phyloP scores from a whole-genome alignment of 139 green algal species.

The Micromonas pusilla region DNA sequence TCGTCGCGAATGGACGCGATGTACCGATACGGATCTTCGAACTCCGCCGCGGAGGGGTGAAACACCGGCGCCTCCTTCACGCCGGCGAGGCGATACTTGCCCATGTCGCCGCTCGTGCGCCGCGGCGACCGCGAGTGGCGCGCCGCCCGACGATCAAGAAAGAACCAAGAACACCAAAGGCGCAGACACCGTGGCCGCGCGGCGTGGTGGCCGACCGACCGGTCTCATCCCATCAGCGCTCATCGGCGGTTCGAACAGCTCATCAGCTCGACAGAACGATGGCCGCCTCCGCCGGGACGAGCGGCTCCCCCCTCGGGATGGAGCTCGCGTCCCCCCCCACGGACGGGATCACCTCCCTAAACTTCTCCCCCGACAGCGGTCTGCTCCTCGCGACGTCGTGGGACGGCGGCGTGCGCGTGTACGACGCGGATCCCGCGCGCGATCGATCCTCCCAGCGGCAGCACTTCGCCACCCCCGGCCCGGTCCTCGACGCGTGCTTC shows the following conservation, averaged over 20 bases:
- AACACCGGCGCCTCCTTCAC: constrained; percentile 51
- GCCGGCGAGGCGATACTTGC: constrained; percentile 46
- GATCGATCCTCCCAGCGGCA: not conserved
- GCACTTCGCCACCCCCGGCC: not conserved
- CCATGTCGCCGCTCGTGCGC: too few relatives aligned
- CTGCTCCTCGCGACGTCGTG: not conserved
- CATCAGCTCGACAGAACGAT: too few relatives aligned
- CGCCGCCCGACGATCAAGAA: too few relatives aligned
- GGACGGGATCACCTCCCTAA: not conserved
- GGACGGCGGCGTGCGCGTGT: not conserved
- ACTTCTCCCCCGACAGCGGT: not conserved
- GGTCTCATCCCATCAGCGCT: too few relatives aligned
- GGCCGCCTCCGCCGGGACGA: too few relatives aligned
- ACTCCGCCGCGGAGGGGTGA: constrained; percentile 49
- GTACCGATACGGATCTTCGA: constrained; percentile 60
- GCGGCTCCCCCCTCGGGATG: not conserved
- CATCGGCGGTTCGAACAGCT: too few relatives aligned
- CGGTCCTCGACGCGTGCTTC: not conserved
- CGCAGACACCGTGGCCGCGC: too few relatives aligned
- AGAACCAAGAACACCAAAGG: too few relatives aligned
- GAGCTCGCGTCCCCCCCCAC: not conserved
- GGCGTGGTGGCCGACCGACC: too few relatives aligned
- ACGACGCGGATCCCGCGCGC: not conserved
- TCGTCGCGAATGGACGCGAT: constrained; percentile 50
- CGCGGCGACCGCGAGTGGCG: too few relatives aligned